Percentiles rank a stretch among this genome's conserved stretches.
These are phyloP conservation scores for Pseudogymnoascus sp. DNA, from an alignment of 2,329 filamentous ascomycete genomes.

Conservation along the genomic window DNA sequence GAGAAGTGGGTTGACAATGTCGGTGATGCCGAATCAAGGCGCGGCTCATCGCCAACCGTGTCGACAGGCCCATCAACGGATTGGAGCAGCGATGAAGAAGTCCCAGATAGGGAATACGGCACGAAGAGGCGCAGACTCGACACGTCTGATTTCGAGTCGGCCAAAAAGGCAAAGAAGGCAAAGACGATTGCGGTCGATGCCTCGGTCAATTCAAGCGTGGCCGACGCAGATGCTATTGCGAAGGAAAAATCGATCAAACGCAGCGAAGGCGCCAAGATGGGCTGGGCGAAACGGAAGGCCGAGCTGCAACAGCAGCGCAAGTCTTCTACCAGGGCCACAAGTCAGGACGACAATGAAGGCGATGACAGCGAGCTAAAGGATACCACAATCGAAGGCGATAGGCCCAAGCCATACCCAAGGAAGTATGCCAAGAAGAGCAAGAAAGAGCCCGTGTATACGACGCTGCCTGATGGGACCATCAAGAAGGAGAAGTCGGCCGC, in stretches of 20 bases:
- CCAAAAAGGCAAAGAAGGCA: neutral
- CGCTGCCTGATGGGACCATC: slow-evolving; percentile 11
- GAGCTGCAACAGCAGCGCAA: neutral
- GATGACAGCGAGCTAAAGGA: neutral
- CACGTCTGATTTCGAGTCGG: neutral
- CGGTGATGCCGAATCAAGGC: neutral
- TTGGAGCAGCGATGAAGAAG: slow-evolving; percentile 1
- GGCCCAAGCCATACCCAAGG: neutral
- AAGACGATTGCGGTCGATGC: neutral
- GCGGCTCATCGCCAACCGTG: neutral
- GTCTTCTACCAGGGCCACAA: neutral
- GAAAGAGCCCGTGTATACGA: neutral
- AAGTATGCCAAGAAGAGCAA: slow-evolving; percentile 7
- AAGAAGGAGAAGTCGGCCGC: slow-evolving; percentile 11
- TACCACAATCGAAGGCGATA: neutral
- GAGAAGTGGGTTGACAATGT: slow-evolving; percentile 7
- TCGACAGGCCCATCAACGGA: neutral
- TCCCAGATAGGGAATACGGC: neutral
- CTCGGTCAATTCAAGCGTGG: neutral
- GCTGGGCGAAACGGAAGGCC: slow-evolving; percentile 10
- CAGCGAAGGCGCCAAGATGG: slow-evolving; percentile 4
- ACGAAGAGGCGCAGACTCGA: neutral
- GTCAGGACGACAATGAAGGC: neutral
- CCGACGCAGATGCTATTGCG: neutral
- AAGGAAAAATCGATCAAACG: slow-evolving; percentile 9